A percentile compares a stretch with the other conserved stretches of the same genome.
Conservation (phyloP, 176 grass and related monocot genomes). For the Carex littledalei region DNA sequence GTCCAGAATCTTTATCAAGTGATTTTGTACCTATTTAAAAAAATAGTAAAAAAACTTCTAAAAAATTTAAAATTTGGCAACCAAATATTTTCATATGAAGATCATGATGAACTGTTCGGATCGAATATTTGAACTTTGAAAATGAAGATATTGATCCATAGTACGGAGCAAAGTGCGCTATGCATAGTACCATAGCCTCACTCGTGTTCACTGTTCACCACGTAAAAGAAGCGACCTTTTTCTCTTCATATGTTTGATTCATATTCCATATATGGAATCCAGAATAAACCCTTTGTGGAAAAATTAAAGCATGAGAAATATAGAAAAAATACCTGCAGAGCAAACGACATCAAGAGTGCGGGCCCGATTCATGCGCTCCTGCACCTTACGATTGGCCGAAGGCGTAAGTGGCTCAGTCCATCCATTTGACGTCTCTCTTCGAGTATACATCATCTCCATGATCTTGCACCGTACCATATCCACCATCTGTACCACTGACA, state of each 20-base stretch:
- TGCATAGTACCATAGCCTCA: too few species aligned
- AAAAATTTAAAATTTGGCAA: too few species aligned
- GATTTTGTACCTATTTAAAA: too few species aligned
- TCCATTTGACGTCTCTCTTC: conserved; percentile 53
- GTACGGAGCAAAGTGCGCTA: too few species aligned
- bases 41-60: too few species aligned
- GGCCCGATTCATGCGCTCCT: conserved; percentile 67
- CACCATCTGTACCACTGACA: conserved; percentile 80
- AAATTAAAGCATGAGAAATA: neutral
- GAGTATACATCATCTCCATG: conserved; percentile 92
- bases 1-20: too few species aligned
- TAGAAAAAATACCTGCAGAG: conserved; percentile 28
- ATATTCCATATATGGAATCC: neutral
- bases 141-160: too few species aligned
- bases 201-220: neutral
- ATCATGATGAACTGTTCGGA: too few species aligned
- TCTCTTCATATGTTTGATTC: neutral
- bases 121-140: too few species aligned
- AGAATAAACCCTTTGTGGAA: neutral
- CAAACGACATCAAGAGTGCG: conserved; percentile 62
- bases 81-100: too few species aligned
- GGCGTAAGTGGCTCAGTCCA: conserved; percentile 65
- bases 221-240: neutral
- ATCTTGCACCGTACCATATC: conserved; percentile 82
- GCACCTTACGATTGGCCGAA: conserved; percentile 60